phyloP scores from a whole-genome alignment of 495 filamentous ascomycete species.

The Penicillium mononematosum region DNA sequence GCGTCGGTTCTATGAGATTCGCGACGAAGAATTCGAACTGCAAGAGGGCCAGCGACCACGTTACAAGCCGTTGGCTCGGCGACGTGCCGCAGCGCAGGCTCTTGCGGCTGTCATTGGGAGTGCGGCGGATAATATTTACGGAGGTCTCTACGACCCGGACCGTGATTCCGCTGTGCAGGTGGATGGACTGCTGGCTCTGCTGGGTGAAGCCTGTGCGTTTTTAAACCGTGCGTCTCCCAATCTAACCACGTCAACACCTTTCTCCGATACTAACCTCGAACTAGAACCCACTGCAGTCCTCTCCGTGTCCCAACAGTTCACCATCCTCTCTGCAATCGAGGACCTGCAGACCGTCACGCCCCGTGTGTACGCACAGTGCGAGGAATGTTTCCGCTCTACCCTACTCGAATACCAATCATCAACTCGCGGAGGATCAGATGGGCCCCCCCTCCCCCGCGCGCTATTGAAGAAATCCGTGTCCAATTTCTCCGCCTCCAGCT shows the following conservation, averaged over 20 bases:
- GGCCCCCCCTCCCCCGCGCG: slow-evolving; percentile 55
- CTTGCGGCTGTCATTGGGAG: slow-evolving; percentile 76
- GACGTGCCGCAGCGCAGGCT: slow-evolving; percentile 65
- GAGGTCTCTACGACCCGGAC: slow-evolving; percentile 77
- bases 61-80: slow-evolving; percentile 52
- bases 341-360: slow-evolving; percentile 74
- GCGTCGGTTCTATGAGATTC: slow-evolving; percentile 80
- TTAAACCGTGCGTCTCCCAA: slow-evolving; percentile 54
- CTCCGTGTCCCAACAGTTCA: slow-evolving; percentile 64
- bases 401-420: slow-evolving; percentile 48
- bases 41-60: slow-evolving; percentile 41
- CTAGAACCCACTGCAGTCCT: slow-evolving; percentile 41
- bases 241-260: background rate
- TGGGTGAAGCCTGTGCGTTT: slow-evolving; percentile 80
- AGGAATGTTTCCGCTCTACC: slow-evolving; percentile 63
- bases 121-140: slow-evolving; percentile 82
- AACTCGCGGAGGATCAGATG: slow-evolving; percentile 46
- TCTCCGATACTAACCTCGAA: slow-evolving; percentile 13
- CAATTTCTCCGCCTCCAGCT: slow-evolving; percentile 52
- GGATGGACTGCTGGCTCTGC: slow-evolving; percentile 75
- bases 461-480: slow-evolving; percentile 68
- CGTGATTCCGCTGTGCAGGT: slow-evolving; percentile 79
- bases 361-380: slow-evolving; percentile 65
- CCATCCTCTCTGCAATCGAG: slow-evolving; percentile 75
- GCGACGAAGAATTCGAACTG: slow-evolving; percentile 59